Conservation (phyloP, 2,329 filamentous ascomycete genomes). For the Aspergillus sp. region DNA sequence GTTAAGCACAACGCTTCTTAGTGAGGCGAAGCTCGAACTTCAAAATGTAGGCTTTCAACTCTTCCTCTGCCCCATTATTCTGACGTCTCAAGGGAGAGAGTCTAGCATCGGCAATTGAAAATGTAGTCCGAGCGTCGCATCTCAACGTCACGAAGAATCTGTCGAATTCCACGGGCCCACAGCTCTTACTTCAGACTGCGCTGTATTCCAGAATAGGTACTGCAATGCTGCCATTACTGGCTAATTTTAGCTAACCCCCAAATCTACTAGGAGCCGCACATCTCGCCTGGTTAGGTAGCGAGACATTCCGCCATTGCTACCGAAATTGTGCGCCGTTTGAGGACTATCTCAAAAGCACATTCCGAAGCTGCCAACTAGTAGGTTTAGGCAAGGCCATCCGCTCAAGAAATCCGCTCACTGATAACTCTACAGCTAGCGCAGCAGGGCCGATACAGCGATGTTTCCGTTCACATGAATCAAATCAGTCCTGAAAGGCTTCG, state of each 20-base stretch:
- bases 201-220: constrained; percentile 77
- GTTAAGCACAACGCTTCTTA: constrained; percentile 80
- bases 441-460: constrained; percentile 72
- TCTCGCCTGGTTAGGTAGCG: constrained; percentile 62
- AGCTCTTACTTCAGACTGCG: constrained; percentile 72
- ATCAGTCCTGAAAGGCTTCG: constrained; percentile 67
- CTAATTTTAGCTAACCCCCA: constrained; percentile 16
- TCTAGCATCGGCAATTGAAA: constrained; percentile 69
- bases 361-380: constrained; percentile 69
- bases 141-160: constrained; percentile 78
- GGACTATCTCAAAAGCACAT: constrained; percentile 76
- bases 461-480: constrained; percentile 62
- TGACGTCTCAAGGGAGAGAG: constrained; percentile 56
- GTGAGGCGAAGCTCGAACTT: constrained; percentile 80
- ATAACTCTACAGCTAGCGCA: constrained; percentile 55
- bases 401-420: constrained; percentile 1
- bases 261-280: constrained; percentile 54
- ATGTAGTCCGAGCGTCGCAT: constrained; percentile 80
- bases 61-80: constrained; percentile 2
- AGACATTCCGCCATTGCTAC: constrained; percentile 78
- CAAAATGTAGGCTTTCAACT: constrained; percentile 64
- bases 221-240: background rate
- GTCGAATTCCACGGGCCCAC: constrained; percentile 71
- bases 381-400: constrained; percentile 10
- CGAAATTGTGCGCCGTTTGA: constrained; percentile 68